Evolutionary conservation across 345 rosid genomes (phyloP), one percentile per base, ranked within the genome.

Genomic region (Brassica juncea): DNA sequence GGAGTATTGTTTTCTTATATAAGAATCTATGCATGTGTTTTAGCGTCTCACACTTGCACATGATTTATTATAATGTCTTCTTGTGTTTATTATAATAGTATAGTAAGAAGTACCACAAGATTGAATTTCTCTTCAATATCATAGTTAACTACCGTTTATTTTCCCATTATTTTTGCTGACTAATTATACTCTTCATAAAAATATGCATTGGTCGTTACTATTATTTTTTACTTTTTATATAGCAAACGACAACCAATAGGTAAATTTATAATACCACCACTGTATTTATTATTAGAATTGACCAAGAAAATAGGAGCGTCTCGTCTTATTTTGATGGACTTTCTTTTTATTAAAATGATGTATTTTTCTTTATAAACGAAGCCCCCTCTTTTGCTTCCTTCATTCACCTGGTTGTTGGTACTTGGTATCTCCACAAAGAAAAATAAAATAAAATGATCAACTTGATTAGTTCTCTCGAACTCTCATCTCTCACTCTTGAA

Each of bases 381-480:
- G 4, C 72, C 66, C 39, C 59, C 39, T 66, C 80, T n/a, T 54
- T 2, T 44, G 79, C 39, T 19, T 71, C 77, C 65, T 60, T 80
- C 82, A 76, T 52, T 79, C 77, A 73, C 67, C 67, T 70, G 25
- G 28, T 57, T 57, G 62, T 57, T 55, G 7, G 69, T 28, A 77
- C 71, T 57, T 55, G 7, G 69, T 28, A 77, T 68, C 77, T 74
- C 72, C 72, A 54, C 59, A 37, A 8, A 49, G 57, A n/a, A 49
- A 14, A 47, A 49, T n/a, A 11, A 67, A 69, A 77, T 70, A 74
- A 71, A 75, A 87, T 88, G 91, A 66, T 72, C 75, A 81, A 83
- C 80, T 31, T 81, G 11, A 80, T 78, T 30, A 82, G 42, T 71
- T 74, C 81, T 65, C 79, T 84, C 11, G 54, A 78, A 79, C 74